Percentiles rank a stretch among this genome's conserved stretches.
These are phyloP conservation scores for Aspergillus sp. DNA, from an alignment of 2,329 filamentous ascomycete species.

Conservation along the genomic window DNA sequence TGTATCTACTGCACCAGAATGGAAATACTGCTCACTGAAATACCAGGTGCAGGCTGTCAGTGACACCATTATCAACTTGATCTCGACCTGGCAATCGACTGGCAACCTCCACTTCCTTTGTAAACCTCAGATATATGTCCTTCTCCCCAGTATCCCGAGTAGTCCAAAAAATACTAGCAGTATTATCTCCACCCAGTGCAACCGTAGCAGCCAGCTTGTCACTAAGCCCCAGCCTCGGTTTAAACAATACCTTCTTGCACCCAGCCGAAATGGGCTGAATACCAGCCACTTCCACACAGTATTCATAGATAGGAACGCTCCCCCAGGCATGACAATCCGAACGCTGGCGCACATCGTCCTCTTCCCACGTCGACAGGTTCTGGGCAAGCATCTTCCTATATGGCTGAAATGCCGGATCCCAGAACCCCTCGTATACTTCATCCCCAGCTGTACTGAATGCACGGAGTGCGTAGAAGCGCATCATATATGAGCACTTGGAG, in stretches of 20 bases:
- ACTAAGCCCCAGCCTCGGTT: conserved; percentile 19
- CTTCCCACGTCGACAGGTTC: conserved; percentile 44
- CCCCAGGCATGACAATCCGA: conserved; percentile 49
- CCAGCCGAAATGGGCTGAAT: conserved; percentile 17
- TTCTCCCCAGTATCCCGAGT: neutral
- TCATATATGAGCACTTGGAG: conserved; percentile 39
- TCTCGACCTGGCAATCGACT: conserved; percentile 18
- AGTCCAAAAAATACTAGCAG: conserved; percentile 22
- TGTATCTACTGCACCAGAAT: too few species aligned
- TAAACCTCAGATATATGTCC: conserved; percentile 17
- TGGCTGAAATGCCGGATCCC: conserved; percentile 33
- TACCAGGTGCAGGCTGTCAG: conserved; percentile 2
- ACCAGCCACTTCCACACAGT: conserved; percentile 37
- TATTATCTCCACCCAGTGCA: conserved; percentile 22
- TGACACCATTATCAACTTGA: conserved; percentile 17
- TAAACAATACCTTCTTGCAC: conserved; percentile 18
- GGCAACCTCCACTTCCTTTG: conserved; percentile 18
- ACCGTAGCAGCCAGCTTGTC: conserved; percentile 21
- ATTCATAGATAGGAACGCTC: conserved; percentile 45
- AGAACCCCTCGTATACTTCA: conserved; percentile 34
- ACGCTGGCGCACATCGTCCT: conserved; percentile 44
- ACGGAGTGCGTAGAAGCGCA: conserved; percentile 44
- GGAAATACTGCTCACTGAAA: too few species aligned
- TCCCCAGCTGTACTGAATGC: conserved; percentile 36
- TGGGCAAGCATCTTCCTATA: conserved; percentile 40